Conservation (phyloP, 148 eudicot genomes). For the Beta vulgaris region DNA sequence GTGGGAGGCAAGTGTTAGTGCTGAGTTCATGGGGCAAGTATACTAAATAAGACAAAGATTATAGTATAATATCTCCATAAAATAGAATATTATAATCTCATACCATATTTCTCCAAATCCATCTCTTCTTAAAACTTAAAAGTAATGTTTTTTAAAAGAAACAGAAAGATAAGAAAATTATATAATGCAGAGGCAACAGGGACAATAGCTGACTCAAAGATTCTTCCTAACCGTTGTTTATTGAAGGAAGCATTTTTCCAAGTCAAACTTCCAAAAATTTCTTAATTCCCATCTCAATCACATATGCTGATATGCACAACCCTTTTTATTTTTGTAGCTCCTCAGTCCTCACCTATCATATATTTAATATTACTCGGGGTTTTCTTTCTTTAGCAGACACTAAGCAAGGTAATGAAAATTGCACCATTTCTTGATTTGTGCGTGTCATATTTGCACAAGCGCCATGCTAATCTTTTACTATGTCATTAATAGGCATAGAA, state of each 20-base stretch:
- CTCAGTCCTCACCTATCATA: not conserved
- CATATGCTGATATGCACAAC: no score
- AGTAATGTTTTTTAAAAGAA: not conserved
- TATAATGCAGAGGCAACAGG: slow-evolving; percentile 30
- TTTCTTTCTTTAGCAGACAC: not conserved
- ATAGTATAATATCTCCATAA: slow-evolving; percentile 24
- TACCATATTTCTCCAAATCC: slow-evolving; percentile 32
- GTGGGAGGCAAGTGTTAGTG: slow-evolving; percentile 43
- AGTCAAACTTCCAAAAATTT: slow-evolving; percentile 34
- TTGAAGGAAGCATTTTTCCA: slow-evolving; percentile 32
- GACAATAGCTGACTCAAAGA: slow-evolving; percentile 39
- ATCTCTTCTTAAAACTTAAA: slow-evolving; percentile 24
- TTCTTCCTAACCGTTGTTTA: slow-evolving; percentile 26
- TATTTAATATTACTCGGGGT: not conserved
- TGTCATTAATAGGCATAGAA: slow-evolving; percentile 14
- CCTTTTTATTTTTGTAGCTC: slow-evolving; percentile 25
- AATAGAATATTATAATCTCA: slow-evolving; percentile 14
- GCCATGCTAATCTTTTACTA: not conserved
- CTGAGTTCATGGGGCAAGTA: slow-evolving; percentile 40
- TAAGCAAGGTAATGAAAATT: not conserved
- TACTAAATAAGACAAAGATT: slow-evolving; percentile 24
- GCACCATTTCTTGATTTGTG: not conserved
- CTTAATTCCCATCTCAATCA: slow-evolving; percentile 24
- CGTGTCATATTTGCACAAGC: not conserved
- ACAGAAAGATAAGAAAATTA: slow-evolving; percentile 11